phyloP scores from a whole-genome alignment of 2,329 filamentous ascomycete genomes.

The Aspergillus persii region DNA sequence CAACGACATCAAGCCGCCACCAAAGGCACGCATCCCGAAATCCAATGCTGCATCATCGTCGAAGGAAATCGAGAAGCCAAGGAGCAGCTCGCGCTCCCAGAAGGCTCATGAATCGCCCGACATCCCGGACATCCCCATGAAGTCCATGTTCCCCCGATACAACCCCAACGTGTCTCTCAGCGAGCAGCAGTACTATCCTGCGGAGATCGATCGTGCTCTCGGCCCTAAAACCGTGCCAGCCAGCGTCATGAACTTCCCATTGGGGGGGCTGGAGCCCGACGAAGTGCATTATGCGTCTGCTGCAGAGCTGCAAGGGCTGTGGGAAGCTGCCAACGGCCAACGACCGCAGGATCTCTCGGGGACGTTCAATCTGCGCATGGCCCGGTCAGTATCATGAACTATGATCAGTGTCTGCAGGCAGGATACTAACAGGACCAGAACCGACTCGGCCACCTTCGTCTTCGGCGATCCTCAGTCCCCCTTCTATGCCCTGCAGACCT shows the following conservation, averaged over 20 bases:
- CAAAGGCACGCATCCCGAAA: constrained; percentile 18
- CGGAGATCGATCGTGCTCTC: constrained; percentile 36
- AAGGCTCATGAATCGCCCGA: constrained; percentile 28
- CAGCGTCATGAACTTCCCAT: constrained; percentile 42
- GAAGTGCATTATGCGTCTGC: constrained; percentile 37
- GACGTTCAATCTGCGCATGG: constrained; percentile 41
- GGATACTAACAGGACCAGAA: constrained; percentile 28
- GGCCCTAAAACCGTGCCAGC: constrained; percentile 44
- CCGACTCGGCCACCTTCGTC: constrained; percentile 41
- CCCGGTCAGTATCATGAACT: constrained; percentile 32
- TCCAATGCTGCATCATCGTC: constrained; percentile 6
- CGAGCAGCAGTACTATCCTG: constrained; percentile 39
- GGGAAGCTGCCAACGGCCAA: constrained; percentile 48
- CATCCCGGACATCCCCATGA: constrained; percentile 38
- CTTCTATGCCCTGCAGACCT: constrained; percentile 47
- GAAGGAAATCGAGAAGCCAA: not conserved
- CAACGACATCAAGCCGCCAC: constrained; percentile 26
- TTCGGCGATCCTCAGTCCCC: constrained; percentile 43
- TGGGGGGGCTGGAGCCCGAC: constrained; percentile 32
- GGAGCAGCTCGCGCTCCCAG: constrained; percentile 15
- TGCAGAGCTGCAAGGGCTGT: constrained; percentile 41
- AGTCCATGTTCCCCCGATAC: constrained; percentile 47
- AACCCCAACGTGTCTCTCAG: constrained; percentile 37
- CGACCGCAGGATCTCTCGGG: constrained; percentile 29
- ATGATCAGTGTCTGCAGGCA: too few species aligned